Evolutionary conservation across 768 basidiomycete species (phyloP), one percentile per base, ranked within the genome.

Genomic region (Lepiota venenata): DNA sequence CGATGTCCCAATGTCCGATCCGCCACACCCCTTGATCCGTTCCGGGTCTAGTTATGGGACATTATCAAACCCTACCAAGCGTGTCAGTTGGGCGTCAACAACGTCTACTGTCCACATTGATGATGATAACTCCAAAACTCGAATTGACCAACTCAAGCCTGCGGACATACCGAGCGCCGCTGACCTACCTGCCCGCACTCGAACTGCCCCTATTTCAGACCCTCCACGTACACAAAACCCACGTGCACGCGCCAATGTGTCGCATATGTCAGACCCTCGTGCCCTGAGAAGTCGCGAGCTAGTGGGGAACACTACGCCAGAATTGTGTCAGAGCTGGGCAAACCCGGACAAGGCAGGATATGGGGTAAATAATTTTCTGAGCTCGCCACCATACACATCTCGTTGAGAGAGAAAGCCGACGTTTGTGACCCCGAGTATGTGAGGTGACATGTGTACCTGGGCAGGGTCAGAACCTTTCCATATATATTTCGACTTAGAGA

Each of bases 61-160:
- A 10, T 52, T 58, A 16, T 48, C 57, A 4, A 59, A 50, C 25
- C 50, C 59, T 14, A 39, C 46, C 36, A 64, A 66, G 44, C 61
- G 65, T n/a, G 64, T 67, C 7, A 68, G 66, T 41, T 67, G 67
- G 66, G 67, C 69, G 1, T 64, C 66, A 10, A 66, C 63, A 5
- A 60, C 62, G 10, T 58, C 60, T 7, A 66, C 64, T 10, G 56
- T 64, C 18, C 61, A 64, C 22, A 57, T 48, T 10, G 57, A 53
- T 32, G 32, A 32, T 21, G 20, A 42, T 15, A 55, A 40, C 25
- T n/a, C 38, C 21, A 29, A 41, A 3, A 16, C 39, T 15, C 45
- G 39, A 18, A 15, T 14, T 7, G 48, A 36, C 29, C 27, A 36
- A 7, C 20, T 38, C 10, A 53, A 40, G 27, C 27, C 11, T 36